Evolutionary conservation across 352 stramenopile species (phyloP), one percentile per base, ranked within the genome.

Genomic region (Globisporangium lucens): DNA sequence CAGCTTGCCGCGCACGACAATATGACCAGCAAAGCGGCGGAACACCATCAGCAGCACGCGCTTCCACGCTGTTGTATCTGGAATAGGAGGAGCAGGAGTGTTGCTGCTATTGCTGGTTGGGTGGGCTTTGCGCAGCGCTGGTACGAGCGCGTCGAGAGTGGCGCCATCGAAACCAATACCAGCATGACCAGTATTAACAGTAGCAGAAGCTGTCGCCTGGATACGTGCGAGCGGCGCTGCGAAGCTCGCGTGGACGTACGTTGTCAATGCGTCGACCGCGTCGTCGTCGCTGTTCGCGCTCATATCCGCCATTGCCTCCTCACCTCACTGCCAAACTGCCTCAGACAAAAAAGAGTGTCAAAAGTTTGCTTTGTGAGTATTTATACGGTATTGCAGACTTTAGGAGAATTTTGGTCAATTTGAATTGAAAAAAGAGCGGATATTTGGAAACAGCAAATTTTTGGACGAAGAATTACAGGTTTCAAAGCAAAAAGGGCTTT

Each of bases 1-100:
- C 10, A 87, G 61, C 57, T 76, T 79, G 7, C 79, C 79, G 24
- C 71, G n/a, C 27, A 85, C 67, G 4, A 72, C 3, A 36, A 85
- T 17, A 7, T 68, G 38, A 0, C 68, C 73, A 0, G 68, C 56
- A 12, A 65, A 85, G 12, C 79, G 75, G 2, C 75, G 75, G 29
- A 75, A 76, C 5, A 84, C 4, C 29, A 68, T 69, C 30, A 47
- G 52, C 53, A 79, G 43, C 12, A 68, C 49, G 22, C 63, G 66
- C 24, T 53, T 60, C 60, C 56, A 67, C 15, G 36, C 56, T 4
- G 38, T 47, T 43, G 52, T 46, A 61, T 66, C 64, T 46, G 29
- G 36, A 51, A 33, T 24, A 63, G 59, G 24, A 49, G 17, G 20
- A 35, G 59, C 61, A 2, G 29, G 33, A 51, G 4, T 20, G 49